A percentile compares a stretch with the other conserved stretches of the same genome.
phyloP scores from a whole-genome alignment of 768 basidiomycete species.

The Pleurotus sapidus region DNA sequence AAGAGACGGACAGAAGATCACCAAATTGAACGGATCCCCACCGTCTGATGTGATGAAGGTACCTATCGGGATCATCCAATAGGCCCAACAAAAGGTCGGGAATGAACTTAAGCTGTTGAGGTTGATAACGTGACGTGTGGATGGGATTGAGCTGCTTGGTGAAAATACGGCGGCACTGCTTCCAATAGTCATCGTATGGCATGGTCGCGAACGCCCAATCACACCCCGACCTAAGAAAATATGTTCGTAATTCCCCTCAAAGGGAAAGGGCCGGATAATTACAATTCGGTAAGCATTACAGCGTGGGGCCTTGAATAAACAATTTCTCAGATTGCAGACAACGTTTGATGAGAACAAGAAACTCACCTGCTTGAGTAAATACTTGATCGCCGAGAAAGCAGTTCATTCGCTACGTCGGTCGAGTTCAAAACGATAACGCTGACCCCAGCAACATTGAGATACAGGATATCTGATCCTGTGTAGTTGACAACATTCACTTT shows the following conservation, averaged over 20 bases:
- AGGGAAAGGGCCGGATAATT: background rate
- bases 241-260: too few species aligned
- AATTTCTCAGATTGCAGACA: background rate
- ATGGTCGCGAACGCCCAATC: constrained; percentile 7
- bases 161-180: constrained; percentile 9
- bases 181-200: constrained; percentile 10
- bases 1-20: background rate
- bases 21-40: background rate
- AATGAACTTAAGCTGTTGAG: constrained; percentile 9
- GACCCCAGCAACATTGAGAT: constrained; percentile 2
- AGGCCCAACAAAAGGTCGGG: constrained; percentile 11
- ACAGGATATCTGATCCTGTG: constrained; percentile 7
- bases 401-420: constrained; percentile 7
- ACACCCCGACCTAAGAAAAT: constrained; percentile 1
- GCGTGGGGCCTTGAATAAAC: background rate
- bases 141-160: constrained; percentile 18
- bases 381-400: constrained; percentile 9
- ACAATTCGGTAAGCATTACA: background rate
- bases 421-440: constrained; percentile 10
- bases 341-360: background rate
- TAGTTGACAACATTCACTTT: background rate
- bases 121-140: constrained; percentile 10
- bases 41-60: constrained; percentile 9
- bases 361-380: constrained; percentile 6
- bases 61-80: constrained; percentile 11